Conservation (phyloP, 2,329 filamentous ascomycete species). For the Paecilomyces sp. region DNA sequence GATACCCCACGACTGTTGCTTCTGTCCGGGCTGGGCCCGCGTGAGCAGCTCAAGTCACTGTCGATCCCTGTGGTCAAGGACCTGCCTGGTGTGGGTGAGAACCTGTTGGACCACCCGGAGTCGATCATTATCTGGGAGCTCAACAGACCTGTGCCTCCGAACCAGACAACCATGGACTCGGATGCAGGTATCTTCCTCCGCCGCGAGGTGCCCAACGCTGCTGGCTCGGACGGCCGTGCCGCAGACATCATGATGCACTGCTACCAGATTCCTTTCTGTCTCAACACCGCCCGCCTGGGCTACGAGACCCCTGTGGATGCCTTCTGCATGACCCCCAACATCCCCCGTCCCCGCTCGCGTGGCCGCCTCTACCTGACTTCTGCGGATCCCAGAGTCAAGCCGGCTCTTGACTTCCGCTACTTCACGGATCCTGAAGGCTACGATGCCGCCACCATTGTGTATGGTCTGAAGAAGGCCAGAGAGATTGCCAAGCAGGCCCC, state of each 20-base stretch:
- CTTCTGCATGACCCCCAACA: constrained; percentile 92
- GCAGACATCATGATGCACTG: constrained; percentile 95
- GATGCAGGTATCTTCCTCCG: constrained; percentile 85
- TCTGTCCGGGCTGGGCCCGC: constrained; percentile 47
- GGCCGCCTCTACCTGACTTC: constrained; percentile 73
- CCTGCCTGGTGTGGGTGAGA: constrained; percentile 57
- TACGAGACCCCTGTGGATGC: constrained; percentile 66
- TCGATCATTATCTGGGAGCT: constrained; percentile 70
- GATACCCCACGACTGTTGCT: constrained; percentile 67
- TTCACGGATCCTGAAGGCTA: constrained; percentile 83
- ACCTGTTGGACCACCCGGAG: constrained; percentile 59
- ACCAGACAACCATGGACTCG: constrained; percentile 86
- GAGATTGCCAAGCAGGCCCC: constrained; percentile 67
- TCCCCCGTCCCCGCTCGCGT: constrained; percentile 71
- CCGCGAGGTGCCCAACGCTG: constrained; percentile 64
- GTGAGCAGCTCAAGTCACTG: constrained; percentile 44
- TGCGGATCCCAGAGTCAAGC: constrained; percentile 67
- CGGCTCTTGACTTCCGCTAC: constrained; percentile 80
- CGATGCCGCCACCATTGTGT: constrained; percentile 73
- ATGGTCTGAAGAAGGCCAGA: constrained; percentile 69
- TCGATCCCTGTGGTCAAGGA: constrained; percentile 53
- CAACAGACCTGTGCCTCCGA: constrained; percentile 66
- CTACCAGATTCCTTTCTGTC: constrained; percentile 88
- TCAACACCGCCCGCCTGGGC: constrained; percentile 76
- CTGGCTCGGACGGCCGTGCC: constrained; percentile 62